Conservation (phyloP, 2,329 filamentous ascomycete genomes). For the Fusarium mexicanum region DNA sequence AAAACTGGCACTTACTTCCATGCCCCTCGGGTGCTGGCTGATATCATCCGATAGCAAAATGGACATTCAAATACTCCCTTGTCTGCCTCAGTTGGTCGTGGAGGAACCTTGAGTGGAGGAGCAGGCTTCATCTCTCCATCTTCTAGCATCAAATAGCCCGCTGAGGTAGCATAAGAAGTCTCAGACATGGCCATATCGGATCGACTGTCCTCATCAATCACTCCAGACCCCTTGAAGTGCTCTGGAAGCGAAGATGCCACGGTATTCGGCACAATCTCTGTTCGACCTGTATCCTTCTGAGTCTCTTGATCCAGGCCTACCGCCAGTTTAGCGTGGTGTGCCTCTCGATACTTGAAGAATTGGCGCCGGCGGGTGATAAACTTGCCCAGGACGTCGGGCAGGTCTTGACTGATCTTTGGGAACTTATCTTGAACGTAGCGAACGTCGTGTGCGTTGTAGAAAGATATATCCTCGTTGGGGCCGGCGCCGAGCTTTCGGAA, state of each 20-base stretch:
- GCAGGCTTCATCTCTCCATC: neutral
- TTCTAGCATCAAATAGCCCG: neutral
- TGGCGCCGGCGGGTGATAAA: constrained; percentile 49
- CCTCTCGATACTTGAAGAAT: constrained; percentile 50
- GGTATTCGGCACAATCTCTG: constrained; percentile 16
- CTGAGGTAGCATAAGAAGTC: constrained; percentile 46
- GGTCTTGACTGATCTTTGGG: neutral
- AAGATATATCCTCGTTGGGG: constrained; percentile 26
- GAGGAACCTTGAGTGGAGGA: constrained; percentile 31
- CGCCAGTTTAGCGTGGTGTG: constrained; percentile 48
- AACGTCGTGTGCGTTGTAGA: constrained; percentile 43
- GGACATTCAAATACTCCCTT: constrained; percentile 51
- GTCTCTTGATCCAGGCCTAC: neutral
- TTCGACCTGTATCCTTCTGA: constrained; percentile 5
- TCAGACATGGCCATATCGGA: constrained; percentile 39
- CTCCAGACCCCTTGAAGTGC: neutral
- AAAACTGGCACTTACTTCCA: constrained; percentile 44
- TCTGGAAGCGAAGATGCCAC: constrained; percentile 40
- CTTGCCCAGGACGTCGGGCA: constrained; percentile 44
- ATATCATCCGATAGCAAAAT: constrained; percentile 52
- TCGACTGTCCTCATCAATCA: constrained; percentile 31
- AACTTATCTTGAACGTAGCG: constrained; percentile 47
- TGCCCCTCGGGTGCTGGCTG: constrained; percentile 26
- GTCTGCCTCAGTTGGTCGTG: constrained; percentile 24
- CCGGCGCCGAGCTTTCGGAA: constrained; percentile 24